Conservation (phyloP, 257 asterid species). For the Solanum ahanhuiri region DNA sequence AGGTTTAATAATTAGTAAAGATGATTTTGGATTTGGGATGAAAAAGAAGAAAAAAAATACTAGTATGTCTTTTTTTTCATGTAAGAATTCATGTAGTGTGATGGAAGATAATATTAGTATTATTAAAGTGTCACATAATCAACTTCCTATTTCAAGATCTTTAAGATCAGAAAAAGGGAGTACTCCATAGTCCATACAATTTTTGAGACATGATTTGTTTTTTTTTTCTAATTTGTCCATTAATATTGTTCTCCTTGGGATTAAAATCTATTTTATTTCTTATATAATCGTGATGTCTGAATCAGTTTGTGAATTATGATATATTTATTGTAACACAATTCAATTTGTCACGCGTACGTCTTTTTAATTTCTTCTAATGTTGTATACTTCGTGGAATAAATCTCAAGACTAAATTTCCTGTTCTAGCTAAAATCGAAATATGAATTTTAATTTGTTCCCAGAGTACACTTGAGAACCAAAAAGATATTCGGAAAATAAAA, state of each 20-base stretch:
- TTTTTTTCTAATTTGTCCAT: not conserved
- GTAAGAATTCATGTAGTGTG: slow-evolving; percentile 35
- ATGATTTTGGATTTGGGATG: slow-evolving; percentile 17
- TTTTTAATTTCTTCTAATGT: not conserved
- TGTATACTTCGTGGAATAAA: not conserved
- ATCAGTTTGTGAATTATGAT: too few species aligned
- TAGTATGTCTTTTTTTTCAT: slow-evolving; percentile 38
- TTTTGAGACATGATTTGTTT: not conserved
- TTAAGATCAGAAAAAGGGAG: slow-evolving; percentile 3
- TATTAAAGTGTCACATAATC: slow-evolving; percentile 17
- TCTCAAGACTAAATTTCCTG: not conserved
- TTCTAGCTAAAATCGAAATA: not conserved
- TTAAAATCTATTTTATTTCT: not conserved
- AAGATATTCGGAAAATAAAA: not conserved
- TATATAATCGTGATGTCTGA: not conserved
- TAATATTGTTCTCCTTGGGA: not conserved
- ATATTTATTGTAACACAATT: too few species aligned
- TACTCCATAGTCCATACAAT: not conserved
- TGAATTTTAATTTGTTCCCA: not conserved
- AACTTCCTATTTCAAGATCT: slow-evolving; percentile 40
- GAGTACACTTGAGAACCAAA: not conserved
- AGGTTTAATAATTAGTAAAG: not conserved
- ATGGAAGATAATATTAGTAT: slow-evolving; percentile 24
- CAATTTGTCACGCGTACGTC: not conserved
- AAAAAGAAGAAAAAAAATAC: slow-evolving; percentile 36